phyloP scores from a whole-genome alignment of 2,329 filamentous ascomycete species.

The Claviceps cyperi region DNA sequence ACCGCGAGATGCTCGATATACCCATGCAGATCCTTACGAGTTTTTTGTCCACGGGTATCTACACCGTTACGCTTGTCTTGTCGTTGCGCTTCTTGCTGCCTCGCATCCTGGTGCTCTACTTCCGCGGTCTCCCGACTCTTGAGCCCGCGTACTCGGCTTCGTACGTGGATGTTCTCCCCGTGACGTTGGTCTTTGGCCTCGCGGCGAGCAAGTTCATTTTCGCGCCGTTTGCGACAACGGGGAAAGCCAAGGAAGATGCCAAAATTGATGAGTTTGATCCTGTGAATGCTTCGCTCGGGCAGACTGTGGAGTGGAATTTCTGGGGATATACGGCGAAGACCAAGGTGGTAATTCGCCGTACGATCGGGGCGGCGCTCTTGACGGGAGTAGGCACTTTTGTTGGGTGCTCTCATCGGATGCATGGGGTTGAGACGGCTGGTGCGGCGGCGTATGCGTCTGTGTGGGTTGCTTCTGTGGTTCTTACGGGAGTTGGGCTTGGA shows the following conservation, averaged over 20 bases:
- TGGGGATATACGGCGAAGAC: conserved; percentile 53
- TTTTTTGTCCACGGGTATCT: conserved; percentile 56
- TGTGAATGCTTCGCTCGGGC: conserved; percentile 45
- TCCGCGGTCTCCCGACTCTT: conserved; percentile 56
- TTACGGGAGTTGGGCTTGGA: conserved; percentile 42
- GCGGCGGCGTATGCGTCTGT: conserved; percentile 58
- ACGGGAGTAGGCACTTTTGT: conserved; percentile 47
- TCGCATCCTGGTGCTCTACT: conserved; percentile 57
- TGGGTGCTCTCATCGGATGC: conserved; percentile 50
- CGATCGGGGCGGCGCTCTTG: conserved; percentile 41
- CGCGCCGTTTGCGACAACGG: conserved; percentile 45
- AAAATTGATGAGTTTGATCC: conserved; percentile 45
- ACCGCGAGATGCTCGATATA: conserved; percentile 51
- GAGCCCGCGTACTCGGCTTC: conserved; percentile 51
- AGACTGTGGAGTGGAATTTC: conserved; percentile 60
- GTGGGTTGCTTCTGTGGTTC: conserved; percentile 53
- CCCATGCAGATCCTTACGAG: conserved; percentile 50
- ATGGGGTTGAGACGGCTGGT: conserved; percentile 55
- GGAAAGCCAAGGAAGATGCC: conserved; percentile 32
- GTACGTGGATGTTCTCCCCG: conserved; percentile 45
- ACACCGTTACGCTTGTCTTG: conserved; percentile 56
- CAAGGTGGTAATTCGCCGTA: conserved; percentile 51
- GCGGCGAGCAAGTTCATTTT: conserved; percentile 70
- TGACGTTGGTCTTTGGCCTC: conserved; percentile 44
- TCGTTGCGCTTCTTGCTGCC: conserved; percentile 60